phyloP scores from a whole-genome alignment of 345 rosid species.

The Eucalyptus dawsonii region DNA sequence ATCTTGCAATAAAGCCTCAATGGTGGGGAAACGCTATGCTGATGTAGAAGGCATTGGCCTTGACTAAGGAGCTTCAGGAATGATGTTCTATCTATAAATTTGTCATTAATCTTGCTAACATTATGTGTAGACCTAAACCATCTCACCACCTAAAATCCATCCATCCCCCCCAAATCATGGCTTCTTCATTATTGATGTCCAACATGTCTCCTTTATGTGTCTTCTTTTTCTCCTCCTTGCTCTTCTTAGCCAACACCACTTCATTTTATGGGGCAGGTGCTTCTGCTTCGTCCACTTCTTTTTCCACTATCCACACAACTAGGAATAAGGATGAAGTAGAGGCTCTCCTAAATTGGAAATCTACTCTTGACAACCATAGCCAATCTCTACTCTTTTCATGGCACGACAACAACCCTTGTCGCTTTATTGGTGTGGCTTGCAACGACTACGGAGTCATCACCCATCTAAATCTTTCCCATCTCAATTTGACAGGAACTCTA shows the following conservation, averaged over 20 bases:
- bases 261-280: not conserved
- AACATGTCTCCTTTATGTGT: not conserved
- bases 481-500: not conserved
- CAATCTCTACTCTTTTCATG: not conserved
- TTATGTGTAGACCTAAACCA: fast-evolving
- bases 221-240: not conserved
- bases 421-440: not conserved
- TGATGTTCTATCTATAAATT: not conserved
- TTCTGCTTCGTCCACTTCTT: not conserved
- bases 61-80: no score
- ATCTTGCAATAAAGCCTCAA: not conserved
- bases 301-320: not conserved
- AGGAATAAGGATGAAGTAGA: not conserved
- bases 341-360: not conserved
- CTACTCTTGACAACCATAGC: not conserved
- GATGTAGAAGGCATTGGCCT: not conserved
- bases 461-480: not conserved
- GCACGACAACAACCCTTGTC: not conserved
- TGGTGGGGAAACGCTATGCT: no score
- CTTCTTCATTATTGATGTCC: not conserved
- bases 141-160: no score
- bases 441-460: not conserved
- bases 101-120: not conserved
- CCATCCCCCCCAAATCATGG: not conserved
- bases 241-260: not conserved